These are phyloP conservation scores for Albugo candida DNA, from an alignment of 352 stramenopile species.

Conservation along the genomic window DNA sequence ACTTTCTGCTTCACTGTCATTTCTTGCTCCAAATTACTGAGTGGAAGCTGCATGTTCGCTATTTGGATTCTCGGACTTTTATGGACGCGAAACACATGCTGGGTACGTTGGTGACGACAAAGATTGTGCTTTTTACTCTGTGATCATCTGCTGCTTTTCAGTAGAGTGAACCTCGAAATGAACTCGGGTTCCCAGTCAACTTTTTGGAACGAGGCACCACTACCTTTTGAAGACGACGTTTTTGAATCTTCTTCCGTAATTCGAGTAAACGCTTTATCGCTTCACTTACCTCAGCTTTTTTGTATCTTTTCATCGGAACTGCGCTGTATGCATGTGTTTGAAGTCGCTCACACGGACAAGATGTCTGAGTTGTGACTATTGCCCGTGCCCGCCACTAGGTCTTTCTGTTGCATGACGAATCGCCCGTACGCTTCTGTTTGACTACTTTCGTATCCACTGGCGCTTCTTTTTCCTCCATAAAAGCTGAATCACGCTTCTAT, in stretches of 20 bases:
- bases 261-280: conserved; percentile 46
- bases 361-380: not conserved
- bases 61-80: conserved; percentile 76
- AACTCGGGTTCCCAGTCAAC: conserved; percentile 17
- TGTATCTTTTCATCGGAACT: not conserved
- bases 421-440: not conserved
- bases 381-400: conserved; percentile 1
- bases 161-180: conserved; percentile 36
- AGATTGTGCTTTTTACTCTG: conserved; percentile 21
- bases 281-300: conserved; percentile 10
- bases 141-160: conserved; percentile 45
- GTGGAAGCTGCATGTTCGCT: conserved; percentile 88
- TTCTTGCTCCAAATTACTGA: conserved; percentile 97
- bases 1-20: conserved; percentile 97
- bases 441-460: not conserved
- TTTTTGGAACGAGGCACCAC: conserved; percentile 1
- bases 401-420: conserved; percentile 8
- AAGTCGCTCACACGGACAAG: conserved; percentile 5
- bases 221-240: conserved; percentile 25
- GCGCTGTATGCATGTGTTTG: conserved; percentile 9
- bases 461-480: conserved; percentile 2
- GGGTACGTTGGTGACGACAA: conserved; percentile 35
- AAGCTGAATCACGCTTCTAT: not conserved
- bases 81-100: conserved; percentile 39
- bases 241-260: conserved; percentile 62